Conservation (phyloP, 768 basidiomycete species). For the Pleurotus cornucopiae region DNA sequence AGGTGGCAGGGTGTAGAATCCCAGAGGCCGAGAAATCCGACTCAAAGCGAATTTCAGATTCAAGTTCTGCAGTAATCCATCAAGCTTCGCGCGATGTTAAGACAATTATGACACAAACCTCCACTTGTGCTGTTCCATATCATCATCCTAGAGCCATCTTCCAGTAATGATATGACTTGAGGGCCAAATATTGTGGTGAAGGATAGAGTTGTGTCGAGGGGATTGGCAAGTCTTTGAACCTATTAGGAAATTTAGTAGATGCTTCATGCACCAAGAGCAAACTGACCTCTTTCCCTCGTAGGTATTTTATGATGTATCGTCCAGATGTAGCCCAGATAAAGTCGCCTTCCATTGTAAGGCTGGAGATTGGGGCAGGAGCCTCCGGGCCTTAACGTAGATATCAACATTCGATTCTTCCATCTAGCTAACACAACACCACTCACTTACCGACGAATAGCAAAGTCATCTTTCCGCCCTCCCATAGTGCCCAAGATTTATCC, state of each 20-base stretch:
- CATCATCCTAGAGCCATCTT: constrained; percentile 73
- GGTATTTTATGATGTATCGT: constrained; percentile 64
- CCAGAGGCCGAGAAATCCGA: constrained; percentile 79
- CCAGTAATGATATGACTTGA: constrained; percentile 73
- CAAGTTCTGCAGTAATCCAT: constrained; percentile 41
- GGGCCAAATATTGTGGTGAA: constrained; percentile 78
- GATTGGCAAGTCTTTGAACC: constrained; percentile 61
- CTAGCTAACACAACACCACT: constrained; percentile 10
- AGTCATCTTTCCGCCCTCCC: constrained; percentile 93
- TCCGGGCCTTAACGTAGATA: constrained; percentile 66
- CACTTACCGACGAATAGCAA: constrained; percentile 89
- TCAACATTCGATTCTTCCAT: background rate
- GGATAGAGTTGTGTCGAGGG: constrained; percentile 54
- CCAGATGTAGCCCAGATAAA: constrained; percentile 82
- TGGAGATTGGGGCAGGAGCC: constrained; percentile 64
- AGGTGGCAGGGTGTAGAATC: constrained; percentile 91
- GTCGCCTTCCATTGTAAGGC: constrained; percentile 79
- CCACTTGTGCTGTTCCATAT: constrained; percentile 67
- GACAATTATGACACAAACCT: constrained; percentile 35
- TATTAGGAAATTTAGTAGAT: constrained; percentile 21
- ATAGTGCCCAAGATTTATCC: constrained; percentile 89
- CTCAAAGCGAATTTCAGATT: constrained; percentile 75
- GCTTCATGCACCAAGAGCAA: background rate
- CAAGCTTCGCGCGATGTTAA: background rate
- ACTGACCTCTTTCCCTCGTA: constrained; percentile 82